Evolutionary conservation across 371 early-diverging fungal genomes (phyloP).

Genomic region (Lichtheimia ornata): DNA sequence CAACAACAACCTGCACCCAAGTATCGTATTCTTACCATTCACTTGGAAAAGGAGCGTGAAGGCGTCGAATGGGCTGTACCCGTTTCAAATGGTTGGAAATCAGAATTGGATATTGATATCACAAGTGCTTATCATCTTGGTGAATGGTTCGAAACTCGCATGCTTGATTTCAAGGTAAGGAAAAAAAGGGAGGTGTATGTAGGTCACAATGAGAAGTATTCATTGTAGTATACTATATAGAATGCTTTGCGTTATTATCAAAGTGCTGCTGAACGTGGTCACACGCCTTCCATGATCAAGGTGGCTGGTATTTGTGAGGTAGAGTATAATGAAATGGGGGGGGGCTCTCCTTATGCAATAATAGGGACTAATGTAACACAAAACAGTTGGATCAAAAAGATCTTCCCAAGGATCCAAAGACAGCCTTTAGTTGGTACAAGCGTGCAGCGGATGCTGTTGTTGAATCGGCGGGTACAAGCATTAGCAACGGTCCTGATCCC

Average conservation of each 20-base stretch:
- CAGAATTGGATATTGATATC: constrained; percentile 40
- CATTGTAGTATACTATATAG: constrained; percentile 12
- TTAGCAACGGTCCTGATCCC: constrained; percentile 42
- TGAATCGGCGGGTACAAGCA: constrained; percentile 24
- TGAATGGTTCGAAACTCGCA: constrained; percentile 46
- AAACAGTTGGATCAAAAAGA: neutral
- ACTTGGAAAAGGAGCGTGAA: constrained; percentile 48
- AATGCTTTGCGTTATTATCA: constrained; percentile 42
- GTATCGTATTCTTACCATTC: constrained; percentile 50
- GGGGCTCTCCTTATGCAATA: neutral
- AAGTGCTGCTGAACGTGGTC: constrained; percentile 47
- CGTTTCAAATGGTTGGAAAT: constrained; percentile 27
- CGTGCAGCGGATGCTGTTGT: constrained; percentile 40
- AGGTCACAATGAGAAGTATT: neutral
- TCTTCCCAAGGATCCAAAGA: constrained; percentile 29
- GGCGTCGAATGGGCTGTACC: constrained; percentile 33
- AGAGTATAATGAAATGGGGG: constrained; percentile 2
- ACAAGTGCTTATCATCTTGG: constrained; percentile 51
- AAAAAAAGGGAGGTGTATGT: neutral
- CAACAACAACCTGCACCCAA: constrained; percentile 22
- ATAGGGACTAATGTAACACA: neutral
- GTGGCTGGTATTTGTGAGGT: constrained; percentile 46
- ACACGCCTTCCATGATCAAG: constrained; percentile 49
- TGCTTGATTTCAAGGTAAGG: constrained; percentile 41
- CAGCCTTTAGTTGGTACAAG: constrained; percentile 51